A percentile compares a stretch with the other conserved stretches of the same genome.
Evolutionary conservation across 2,329 filamentous ascomycete species (phyloP).

Genomic region (Elsinoe arachidis): DNA sequence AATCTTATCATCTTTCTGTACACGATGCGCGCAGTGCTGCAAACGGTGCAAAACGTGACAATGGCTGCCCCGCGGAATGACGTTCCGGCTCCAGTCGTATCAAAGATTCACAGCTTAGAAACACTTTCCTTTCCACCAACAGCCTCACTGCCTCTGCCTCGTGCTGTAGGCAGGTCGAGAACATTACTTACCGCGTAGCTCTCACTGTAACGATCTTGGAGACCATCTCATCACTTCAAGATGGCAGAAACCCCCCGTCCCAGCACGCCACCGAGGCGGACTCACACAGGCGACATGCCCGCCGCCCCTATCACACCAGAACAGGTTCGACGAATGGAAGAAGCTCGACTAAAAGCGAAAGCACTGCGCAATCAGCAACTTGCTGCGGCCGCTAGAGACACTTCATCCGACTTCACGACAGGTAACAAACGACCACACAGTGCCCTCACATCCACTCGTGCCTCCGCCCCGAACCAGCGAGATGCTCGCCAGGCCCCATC

Average conservation of each 20-base stretch:
- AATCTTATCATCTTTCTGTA: neutral
- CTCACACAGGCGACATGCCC: constrained; percentile 34
- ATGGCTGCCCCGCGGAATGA: constrained; percentile 2
- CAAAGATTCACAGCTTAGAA: neutral
- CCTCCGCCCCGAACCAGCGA: constrained; percentile 53
- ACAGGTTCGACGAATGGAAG: constrained; percentile 59
- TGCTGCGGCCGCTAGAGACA: constrained; percentile 42
- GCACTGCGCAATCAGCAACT: constrained; percentile 68
- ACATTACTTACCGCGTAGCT: too few species aligned
- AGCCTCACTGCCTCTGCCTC: neutral
- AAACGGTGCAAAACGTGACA: neutral
- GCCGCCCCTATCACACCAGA: constrained; percentile 49
- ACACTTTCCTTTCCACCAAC: neutral
- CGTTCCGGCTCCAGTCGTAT: neutral
- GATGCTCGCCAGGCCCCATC: constrained; percentile 49
- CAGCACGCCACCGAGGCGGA: constrained; percentile 39
- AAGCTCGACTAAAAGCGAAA: constrained; percentile 80
- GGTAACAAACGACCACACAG: constrained; percentile 66
- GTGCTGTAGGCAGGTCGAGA: too few species aligned
- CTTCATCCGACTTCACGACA: constrained; percentile 35
- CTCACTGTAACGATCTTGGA: too few species aligned
- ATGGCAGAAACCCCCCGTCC: constrained; percentile 33
- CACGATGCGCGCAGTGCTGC: neutral
- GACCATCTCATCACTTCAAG: constrained; percentile 7
- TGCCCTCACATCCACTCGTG: constrained; percentile 45